These are phyloP conservation scores for Chlamydomonas urium DNA, from an alignment of 139 green algal genomes.

Conservation along the genomic window DNA sequence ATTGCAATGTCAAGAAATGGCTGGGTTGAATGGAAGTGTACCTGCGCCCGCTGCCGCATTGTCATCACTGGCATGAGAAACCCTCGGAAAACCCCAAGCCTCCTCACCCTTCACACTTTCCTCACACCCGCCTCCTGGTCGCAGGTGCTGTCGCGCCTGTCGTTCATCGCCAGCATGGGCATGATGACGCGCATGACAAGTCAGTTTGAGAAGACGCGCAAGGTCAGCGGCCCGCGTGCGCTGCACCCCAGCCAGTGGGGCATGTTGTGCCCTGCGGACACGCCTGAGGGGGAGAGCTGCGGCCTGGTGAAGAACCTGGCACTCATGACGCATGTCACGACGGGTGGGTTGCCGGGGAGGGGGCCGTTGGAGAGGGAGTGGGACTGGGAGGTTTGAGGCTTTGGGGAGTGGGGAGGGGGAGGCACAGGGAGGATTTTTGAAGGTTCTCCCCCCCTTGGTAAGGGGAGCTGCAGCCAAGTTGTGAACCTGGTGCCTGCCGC, in stretches of 20 bases:
- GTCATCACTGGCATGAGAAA: no score
- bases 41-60: no score
- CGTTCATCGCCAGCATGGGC: conserved; percentile 91
- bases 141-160: conserved; percentile 93
- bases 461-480: no score
- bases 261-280: conserved; percentile 97
- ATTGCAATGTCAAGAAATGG: no score
- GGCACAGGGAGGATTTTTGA: no score
- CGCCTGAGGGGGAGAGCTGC: conserved; percentile 93
- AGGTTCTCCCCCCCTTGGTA: no score
- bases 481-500: no score
- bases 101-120: no score
- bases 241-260: conserved; percentile 97
- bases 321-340: conserved; percentile 98
- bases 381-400: not conserved
- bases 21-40: no score
- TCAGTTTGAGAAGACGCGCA: conserved; percentile 99
- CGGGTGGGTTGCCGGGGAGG: conserved; percentile 67
- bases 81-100: no score
- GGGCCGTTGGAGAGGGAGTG: not conserved
- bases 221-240: conserved; percentile 85
- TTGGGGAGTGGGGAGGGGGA: not conserved
- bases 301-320: conserved; percentile 99
- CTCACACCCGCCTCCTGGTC: no score
- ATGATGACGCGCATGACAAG: conserved; percentile 99